Evolutionary conservation across 2,329 filamentous ascomycete genomes (phyloP).

Genomic region (Pyrenophora graminea): DNA sequence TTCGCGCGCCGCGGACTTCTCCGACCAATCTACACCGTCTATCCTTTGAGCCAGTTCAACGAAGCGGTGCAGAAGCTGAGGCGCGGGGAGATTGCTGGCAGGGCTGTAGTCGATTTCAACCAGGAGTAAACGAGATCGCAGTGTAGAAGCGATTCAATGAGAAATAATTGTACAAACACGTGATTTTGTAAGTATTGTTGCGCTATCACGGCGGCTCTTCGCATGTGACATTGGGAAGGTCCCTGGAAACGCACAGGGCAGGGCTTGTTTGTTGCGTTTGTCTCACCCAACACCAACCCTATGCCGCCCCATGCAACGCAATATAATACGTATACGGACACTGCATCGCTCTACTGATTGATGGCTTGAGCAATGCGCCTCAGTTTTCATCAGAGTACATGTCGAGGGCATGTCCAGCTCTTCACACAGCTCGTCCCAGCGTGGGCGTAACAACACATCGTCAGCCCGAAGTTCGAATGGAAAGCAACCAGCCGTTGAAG

Average conservation of each 20-base stretch:
- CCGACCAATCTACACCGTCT: conserved; percentile 56
- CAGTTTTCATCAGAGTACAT: conserved; percentile 29
- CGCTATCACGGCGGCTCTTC: background rate
- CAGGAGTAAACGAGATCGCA: conserved; percentile 25
- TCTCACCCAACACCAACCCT: conserved; percentile 22
- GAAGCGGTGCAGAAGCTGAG: conserved; percentile 58
- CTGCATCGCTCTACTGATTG: conserved; percentile 18
- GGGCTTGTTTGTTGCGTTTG: conserved; percentile 12
- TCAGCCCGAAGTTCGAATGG: conserved; percentile 48
- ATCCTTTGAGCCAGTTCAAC: conserved; percentile 52
- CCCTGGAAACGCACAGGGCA: conserved; percentile 17
- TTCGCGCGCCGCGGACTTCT: conserved; percentile 57
- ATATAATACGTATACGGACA: background rate
- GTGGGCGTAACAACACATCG: conserved; percentile 50
- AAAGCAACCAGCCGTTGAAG: conserved; percentile 41
- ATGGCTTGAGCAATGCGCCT: conserved; percentile 36
- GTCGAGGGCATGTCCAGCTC: conserved; percentile 47
- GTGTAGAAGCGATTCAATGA: background rate
- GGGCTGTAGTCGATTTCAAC: conserved; percentile 61
- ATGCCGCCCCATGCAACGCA: conserved; percentile 3
- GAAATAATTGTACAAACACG: too few relatives aligned
- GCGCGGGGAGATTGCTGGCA: conserved; percentile 56
- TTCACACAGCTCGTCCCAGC: conserved; percentile 39
- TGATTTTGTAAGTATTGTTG: too few relatives aligned
- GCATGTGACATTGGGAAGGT: conserved; percentile 1